These are phyloP conservation scores for Penicillium dipodomyicola DNA, from an alignment of 495 filamentous ascomycete genomes.

Conservation along the genomic window DNA sequence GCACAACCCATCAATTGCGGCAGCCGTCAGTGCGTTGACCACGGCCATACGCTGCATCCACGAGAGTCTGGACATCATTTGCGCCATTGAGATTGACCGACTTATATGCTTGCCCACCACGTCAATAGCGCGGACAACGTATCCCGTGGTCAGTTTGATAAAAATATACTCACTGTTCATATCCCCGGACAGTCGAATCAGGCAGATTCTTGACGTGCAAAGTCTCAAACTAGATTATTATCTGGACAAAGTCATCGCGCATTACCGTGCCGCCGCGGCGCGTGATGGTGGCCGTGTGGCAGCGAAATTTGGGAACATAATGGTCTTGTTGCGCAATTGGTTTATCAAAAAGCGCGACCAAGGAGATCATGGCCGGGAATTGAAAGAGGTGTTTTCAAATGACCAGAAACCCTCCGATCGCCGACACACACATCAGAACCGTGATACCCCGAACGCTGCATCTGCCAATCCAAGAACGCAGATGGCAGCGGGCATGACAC, in stretches of 20 bases:
- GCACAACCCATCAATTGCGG: constrained; percentile 50
- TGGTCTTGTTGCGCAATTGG: constrained; percentile 71
- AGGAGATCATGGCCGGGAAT: constrained; percentile 35
- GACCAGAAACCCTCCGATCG: constrained; percentile 7
- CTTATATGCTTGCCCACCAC: constrained; percentile 74
- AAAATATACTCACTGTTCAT: constrained; percentile 81
- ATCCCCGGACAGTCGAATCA: constrained; percentile 64
- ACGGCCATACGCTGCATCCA: constrained; percentile 71
- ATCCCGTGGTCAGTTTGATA: constrained; percentile 81
- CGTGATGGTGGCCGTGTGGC: constrained; percentile 67
- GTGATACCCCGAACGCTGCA: constrained; percentile 10
- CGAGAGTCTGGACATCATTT: constrained; percentile 67
- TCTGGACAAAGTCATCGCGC: constrained; percentile 62
- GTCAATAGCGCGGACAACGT: constrained; percentile 73
- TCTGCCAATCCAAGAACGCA: constrained; percentile 16
- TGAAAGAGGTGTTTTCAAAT: constrained; percentile 32
- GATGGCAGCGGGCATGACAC: constrained; percentile 43
- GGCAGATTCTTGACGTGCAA: constrained; percentile 71
- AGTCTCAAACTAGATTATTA: constrained; percentile 74
- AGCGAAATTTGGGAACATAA: constrained; percentile 71
- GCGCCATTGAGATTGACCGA: constrained; percentile 55
- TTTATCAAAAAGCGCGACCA: constrained; percentile 56
- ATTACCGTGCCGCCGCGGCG: constrained; percentile 63
- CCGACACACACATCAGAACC: constrained; percentile 1
- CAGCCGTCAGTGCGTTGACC: constrained; percentile 69